Percentiles rank a stretch among this genome's conserved stretches.
phyloP scores from a whole-genome alignment of 192 early-diverging fungal species.

The Piromyces finnis region DNA sequence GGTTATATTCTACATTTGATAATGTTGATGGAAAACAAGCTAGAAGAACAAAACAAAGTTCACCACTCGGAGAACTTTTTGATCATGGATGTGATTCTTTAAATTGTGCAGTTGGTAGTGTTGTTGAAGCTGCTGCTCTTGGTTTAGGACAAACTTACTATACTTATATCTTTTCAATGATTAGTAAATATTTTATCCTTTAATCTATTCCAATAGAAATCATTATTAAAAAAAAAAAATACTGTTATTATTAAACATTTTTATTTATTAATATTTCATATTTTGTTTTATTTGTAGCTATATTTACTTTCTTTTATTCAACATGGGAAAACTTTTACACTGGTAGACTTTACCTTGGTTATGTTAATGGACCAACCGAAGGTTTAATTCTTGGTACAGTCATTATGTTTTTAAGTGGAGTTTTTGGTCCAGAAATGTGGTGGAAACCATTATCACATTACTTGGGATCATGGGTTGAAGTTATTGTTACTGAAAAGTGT shows the following conservation, averaged over 20 bases:
- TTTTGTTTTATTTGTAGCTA: conserved; percentile 16
- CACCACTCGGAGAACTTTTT: conserved; percentile 68
- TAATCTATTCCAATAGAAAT: too few relatives aligned
- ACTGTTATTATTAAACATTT: too few relatives aligned
- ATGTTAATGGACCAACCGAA: conserved; percentile 78
- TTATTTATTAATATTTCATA: too few relatives aligned
- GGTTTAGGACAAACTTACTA: conserved; percentile 53
- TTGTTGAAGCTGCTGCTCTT: conserved; percentile 58
- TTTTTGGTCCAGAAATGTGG: not conserved
- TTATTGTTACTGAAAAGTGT: not conserved
- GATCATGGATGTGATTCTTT: conserved; percentile 84
- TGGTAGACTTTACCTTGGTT: conserved; percentile 62
- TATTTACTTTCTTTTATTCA: conserved; percentile 63
- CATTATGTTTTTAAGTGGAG: conserved; percentile 48
- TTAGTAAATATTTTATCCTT: not conserved
- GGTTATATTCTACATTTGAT: conserved; percentile 80
- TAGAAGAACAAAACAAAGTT: conserved; percentile 53
- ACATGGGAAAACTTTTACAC: conserved; percentile 88
- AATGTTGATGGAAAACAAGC: conserved; percentile 79
- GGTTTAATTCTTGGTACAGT: conserved; percentile 56
- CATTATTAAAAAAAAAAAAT: not conserved
- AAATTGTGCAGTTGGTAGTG: conserved; percentile 57
- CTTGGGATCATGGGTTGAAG: not conserved
- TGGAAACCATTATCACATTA: not conserved
- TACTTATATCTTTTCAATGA: conserved; percentile 5